A percentile compares a stretch with the other conserved stretches of the same genome.
These are phyloP conservation scores for Chimonanthus praecox DNA, from an alignment of 164 flowering plant species.

Conservation along the genomic window DNA sequence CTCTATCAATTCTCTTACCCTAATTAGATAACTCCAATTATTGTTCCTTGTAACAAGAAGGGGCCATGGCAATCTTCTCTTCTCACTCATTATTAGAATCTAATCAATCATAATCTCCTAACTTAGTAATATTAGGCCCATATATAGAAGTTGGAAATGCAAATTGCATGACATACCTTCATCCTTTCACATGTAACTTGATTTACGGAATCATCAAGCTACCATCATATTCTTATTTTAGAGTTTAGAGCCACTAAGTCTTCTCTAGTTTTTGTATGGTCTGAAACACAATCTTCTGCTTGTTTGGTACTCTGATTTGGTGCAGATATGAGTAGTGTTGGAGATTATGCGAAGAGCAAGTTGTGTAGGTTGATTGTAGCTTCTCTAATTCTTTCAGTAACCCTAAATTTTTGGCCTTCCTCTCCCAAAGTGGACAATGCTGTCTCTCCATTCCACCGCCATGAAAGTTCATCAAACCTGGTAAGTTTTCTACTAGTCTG, in stretches of 20 bases:
- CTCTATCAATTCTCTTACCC: too few species aligned
- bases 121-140: not conserved
- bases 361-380: constrained; percentile 1
- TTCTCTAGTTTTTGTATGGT: not conserved
- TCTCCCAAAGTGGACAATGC: constrained; percentile 8
- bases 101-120: too few species aligned
- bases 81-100: not conserved
- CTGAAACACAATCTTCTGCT: not conserved
- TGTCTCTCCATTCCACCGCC: constrained; percentile 3
- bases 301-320: not conserved
- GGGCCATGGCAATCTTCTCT: not conserved
- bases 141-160: not conserved
- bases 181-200: not conserved
- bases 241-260: not conserved
- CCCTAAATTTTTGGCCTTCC: constrained; percentile 6
- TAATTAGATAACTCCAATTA: too few species aligned
- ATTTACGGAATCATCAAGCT: not conserved
- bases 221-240: not conserved
- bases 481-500: constrained; percentile 9
- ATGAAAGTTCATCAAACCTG: not conserved
- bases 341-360: constrained; percentile 7
- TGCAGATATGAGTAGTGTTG: not conserved
- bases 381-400: constrained; percentile 8
- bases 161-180: not conserved
- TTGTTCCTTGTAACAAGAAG: too few species aligned